Base-by-base conservation (phyloP, 192 early-diverging fungal genomes). In the Coemansia sp. region DNA sequence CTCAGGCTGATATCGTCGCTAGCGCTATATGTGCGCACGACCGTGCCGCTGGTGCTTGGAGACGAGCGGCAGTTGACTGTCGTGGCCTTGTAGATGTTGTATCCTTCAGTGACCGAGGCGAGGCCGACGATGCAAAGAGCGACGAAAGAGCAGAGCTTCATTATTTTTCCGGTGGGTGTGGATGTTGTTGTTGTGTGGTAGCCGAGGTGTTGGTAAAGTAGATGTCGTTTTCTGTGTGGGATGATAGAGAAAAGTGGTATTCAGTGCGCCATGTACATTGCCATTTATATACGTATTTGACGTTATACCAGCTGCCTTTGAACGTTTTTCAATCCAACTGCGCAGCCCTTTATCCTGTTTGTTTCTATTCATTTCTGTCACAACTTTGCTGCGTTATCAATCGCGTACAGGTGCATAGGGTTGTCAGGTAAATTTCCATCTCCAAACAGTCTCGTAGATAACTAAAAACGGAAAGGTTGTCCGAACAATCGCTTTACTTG, bases 21-120 rank as follows among this genome's bases (percentile, higher is more conserved):
- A 33, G 61, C 25, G 17, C 22, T 70, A 57, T 70, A 69, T 20
- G 60, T 69, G 17, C 61, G 38, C 25, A 69, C 67, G 3, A 63
- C 61, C 45, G 45, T 57, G 53, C 67, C 55, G 17, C 61, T 50
- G 61, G 67, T 63, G 67, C 61, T 69, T n/a, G 69, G 69, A 1
- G 41, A 33, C 10, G 62, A 64, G 48, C 69, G 69, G 61, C 69
- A 70, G 69, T 70, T 70, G 69, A 70, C 69, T 2, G 14, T 23
- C 14, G 61, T 52, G 4, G 69, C 62, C 23, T 64, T 70, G 59
- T 72, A 66, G 59, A 72, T 72, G 17, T 36, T n/a, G 60, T 66
- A 72, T 1, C 62, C 63, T 9, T 54, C 45, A 22, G 62, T 46
- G 14, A 49, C 8, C 4, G 36, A 38, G 36, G 36, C 9, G 36